These are phyloP conservation scores for Phytophthora kernoviae DNA, from an alignment of 352 stramenopile species.

Conservation along the genomic window DNA sequence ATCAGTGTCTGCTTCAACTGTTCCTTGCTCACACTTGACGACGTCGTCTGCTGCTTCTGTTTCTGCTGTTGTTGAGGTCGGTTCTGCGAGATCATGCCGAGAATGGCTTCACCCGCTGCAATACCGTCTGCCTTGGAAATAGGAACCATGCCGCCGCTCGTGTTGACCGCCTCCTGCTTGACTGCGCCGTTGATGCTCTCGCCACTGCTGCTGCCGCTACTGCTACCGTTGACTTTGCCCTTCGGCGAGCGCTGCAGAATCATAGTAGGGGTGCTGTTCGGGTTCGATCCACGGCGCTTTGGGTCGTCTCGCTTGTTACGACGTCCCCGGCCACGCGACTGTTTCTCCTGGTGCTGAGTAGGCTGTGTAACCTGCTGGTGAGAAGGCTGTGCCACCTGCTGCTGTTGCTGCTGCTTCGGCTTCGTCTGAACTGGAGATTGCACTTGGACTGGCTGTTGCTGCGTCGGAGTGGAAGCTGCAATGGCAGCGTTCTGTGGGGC, in stretches of 20 bases:
- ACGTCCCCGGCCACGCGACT: slow-evolving; percentile 49
- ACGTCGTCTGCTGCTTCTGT: slow-evolving; percentile 28
- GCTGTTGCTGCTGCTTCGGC: slow-evolving; percentile 26
- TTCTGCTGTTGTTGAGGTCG: slow-evolving; percentile 37
- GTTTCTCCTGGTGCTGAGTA: slow-evolving; percentile 37
- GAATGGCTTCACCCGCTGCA: slow-evolving; percentile 78
- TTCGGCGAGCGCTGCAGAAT: slow-evolving; percentile 72
- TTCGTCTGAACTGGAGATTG: slow-evolving; percentile 27
- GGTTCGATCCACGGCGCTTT: slow-evolving; percentile 36
- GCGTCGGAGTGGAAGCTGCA: slow-evolving; percentile 15
- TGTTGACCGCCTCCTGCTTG: slow-evolving; percentile 32
- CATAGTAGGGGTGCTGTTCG: slow-evolving; percentile 39
- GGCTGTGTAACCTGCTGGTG: slow-evolving; percentile 42
- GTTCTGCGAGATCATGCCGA: slow-evolving; percentile 80
- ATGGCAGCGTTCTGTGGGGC: slow-evolving; percentile 32
- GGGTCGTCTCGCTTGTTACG: slow-evolving; percentile 60
- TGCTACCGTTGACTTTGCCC: slow-evolving; percentile 36
- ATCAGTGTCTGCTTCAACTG: slow-evolving; percentile 89
- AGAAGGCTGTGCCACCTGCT: slow-evolving; percentile 30
- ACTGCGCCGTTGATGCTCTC: slow-evolving; percentile 22
- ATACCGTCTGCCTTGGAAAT: slow-evolving; percentile 85
- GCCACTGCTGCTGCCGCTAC: slow-evolving; percentile 24
- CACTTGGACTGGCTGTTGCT: slow-evolving; percentile 28
- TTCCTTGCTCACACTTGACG: slow-evolving; percentile 73
- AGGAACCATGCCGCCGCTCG: slow-evolving; percentile 53